phyloP scores from a whole-genome alignment of 495 filamentous ascomycete genomes.

The Bombardia bombarda region DNA sequence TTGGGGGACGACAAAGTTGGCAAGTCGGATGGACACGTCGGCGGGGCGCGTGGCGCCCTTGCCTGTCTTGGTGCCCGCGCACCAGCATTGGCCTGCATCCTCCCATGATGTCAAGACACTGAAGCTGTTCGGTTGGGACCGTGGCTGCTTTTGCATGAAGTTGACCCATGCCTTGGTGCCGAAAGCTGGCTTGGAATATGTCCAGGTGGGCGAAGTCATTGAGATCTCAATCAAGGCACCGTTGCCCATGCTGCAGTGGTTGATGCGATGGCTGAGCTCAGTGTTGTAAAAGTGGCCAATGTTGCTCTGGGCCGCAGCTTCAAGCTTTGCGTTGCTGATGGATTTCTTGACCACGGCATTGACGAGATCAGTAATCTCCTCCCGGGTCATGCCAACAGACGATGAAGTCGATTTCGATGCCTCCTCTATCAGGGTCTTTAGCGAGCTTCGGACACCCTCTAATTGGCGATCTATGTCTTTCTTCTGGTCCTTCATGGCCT shows the following conservation, averaged over 20 bases:
- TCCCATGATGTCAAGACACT: constrained; percentile 48
- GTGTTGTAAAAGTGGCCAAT: constrained; percentile 18
- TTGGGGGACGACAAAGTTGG: constrained; percentile 41
- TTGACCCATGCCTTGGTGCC: constrained; percentile 16
- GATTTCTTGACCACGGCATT: constrained; percentile 28
- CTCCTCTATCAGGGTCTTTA: constrained; percentile 11
- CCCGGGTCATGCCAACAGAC: constrained; percentile 14
- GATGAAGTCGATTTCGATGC: constrained; percentile 1
- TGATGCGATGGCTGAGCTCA: constrained; percentile 29
- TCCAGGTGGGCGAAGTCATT: constrained; percentile 21
- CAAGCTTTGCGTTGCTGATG: constrained; percentile 26
- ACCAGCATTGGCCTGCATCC: constrained; percentile 63
- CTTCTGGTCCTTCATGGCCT: constrained; percentile 5
- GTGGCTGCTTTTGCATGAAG: constrained; percentile 15
- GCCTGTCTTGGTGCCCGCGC: constrained; percentile 32
- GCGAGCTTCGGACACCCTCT: constrained; percentile 6
- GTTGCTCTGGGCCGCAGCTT: constrained; percentile 19
- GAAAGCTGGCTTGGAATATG: constrained; percentile 3
- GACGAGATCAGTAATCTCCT: constrained; percentile 26
- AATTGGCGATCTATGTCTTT: constrained; percentile 14
- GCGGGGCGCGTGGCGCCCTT: constrained; percentile 18
- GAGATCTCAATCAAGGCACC: constrained; percentile 24
- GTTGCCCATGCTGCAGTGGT: constrained; percentile 32
- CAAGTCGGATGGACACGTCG: constrained; percentile 40
- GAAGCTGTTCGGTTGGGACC: constrained; percentile 15